Evolutionary conservation across 2,329 filamentous ascomycete genomes (phyloP), one percentile per base, ranked within the genome.

Genomic region (Escovopsis sp.): DNA sequence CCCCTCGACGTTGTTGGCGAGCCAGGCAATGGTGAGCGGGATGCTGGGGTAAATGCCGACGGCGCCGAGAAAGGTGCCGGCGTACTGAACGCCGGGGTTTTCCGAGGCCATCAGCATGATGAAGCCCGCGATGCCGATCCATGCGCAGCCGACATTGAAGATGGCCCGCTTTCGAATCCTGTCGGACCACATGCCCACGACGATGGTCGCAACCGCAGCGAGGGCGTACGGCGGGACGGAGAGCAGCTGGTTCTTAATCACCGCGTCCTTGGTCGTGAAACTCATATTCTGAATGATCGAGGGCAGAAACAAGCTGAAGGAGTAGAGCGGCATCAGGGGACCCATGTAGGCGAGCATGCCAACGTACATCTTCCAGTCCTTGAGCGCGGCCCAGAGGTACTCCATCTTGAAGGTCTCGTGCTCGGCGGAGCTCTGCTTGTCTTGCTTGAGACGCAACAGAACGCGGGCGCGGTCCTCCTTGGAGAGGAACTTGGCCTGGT

Each of bases 1-100:
- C 12, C 87, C 81, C 57, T 94, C 87, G 26, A 77, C 70, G 42
- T 94, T 94, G 60, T 94, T 94, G 33, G 78, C 76, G 14, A 79
- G 66, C 87, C 87, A 94, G 2, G 78, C 76, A 43, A 94, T 84
- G 0, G 84, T 93, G 51, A 93, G 90, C 8, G 84, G 62, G 38
- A 94, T 83, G 48, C 76, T 79, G 0, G 87, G 86, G 49, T 94
- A 94, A 45, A 94, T 93, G 1, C 87, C 86, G 38, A 88, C 63
- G 0, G 87, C 86, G 0, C 79, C 86, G 0, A 94, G 63, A 55
- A 93, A 94, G 0, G 76, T 81, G 0, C 81, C 87, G 0, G 77
- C 80, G 52, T 94, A 94, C 49, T 86, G 77, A 1, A 88, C 74
- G 0, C 65, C 67, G 0, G 85, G 64, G 5, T 63, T 62, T 3